Conservation (phyloP, 148 eudicot genomes). For the Vaccinium corymbosum region DNA sequence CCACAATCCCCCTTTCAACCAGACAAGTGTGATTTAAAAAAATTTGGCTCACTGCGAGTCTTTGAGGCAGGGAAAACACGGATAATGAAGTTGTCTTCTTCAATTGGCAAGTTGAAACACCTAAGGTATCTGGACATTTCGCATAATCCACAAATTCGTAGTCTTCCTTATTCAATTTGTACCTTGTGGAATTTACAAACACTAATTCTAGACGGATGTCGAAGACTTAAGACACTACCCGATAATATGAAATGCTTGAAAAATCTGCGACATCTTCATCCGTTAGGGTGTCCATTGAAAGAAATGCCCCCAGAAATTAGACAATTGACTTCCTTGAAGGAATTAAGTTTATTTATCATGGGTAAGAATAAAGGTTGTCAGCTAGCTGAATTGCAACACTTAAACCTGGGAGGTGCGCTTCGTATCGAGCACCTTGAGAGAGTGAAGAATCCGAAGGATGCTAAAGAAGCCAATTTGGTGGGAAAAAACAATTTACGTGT, state of each 20-base stretch:
- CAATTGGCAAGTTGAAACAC: background rate
- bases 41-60: background rate
- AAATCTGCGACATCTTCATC: background rate
- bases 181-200: background rate
- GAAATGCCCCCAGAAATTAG: background rate
- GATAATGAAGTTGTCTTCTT: background rate
- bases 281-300: background rate
- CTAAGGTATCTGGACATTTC: background rate
- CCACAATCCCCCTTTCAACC: no score
- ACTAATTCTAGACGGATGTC: background rate
- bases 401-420: background rate
- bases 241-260: background rate
- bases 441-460: background rate
- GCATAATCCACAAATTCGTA: background rate
- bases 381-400: background rate
- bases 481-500: background rate
- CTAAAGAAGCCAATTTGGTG: background rate
- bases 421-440: conserved; percentile 3
- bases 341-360: background rate
- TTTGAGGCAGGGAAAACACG: background rate
- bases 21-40: background rate
- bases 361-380: background rate
- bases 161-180: no score
- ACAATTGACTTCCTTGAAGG: background rate
- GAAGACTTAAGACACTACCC: background rate